Base-by-base conservation (phyloP, 768 basidiomycete species). In the Mycena rebaudengoi region DNA sequence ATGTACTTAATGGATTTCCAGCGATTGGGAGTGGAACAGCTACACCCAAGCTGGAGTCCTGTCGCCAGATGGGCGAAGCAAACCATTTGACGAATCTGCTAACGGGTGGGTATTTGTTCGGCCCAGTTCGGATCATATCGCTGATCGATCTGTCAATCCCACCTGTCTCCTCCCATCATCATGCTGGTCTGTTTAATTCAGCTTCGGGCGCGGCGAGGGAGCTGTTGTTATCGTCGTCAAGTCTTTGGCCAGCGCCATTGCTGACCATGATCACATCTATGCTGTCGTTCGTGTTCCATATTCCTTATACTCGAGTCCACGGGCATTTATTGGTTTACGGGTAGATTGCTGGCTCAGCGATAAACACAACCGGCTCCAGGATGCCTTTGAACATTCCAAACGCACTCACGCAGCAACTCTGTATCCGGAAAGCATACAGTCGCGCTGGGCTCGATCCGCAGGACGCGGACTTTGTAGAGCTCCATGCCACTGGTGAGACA, bases 191-290 rank as follows among this genome's bases (percentile, higher is more conserved):
- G 23, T 20, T 21, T 20, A 12, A 21, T n/a, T 5, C 18, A 62
- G 60, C 2, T 62, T 62, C 20, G 49, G 74, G 73, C 57, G 76
- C 69, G 35, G 70, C 4, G 74, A 70, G 7, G 70, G 67, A 6
- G 68, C 75, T 2, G 74, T 78, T 0, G 46, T 62, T 10, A 23
- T 62, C 12, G 60, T 62, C 4, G n/a, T 62, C 25, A 62, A 62
- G 21, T 45, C 25, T 72, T n/a, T 78, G 75, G 52, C 72, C 1
- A 57, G 63, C 16, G 77, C 78, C 1, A 28, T 78, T 20, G 60
- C 62, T 1, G 76, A 78, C 48, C 40, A 68, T 26, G 76, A 79
- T 51, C 62, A 69, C 18, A 72, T 79, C 14, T 76, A 78, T 52
- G 74, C 67, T 13, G 71, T 71, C 0, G 60, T 61, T 14, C 33